Evolutionary conservation across 2,329 filamentous ascomycete species (phyloP), one percentile per base, ranked within the genome.

Genomic region (Pseudocercospora fijiensis): DNA sequence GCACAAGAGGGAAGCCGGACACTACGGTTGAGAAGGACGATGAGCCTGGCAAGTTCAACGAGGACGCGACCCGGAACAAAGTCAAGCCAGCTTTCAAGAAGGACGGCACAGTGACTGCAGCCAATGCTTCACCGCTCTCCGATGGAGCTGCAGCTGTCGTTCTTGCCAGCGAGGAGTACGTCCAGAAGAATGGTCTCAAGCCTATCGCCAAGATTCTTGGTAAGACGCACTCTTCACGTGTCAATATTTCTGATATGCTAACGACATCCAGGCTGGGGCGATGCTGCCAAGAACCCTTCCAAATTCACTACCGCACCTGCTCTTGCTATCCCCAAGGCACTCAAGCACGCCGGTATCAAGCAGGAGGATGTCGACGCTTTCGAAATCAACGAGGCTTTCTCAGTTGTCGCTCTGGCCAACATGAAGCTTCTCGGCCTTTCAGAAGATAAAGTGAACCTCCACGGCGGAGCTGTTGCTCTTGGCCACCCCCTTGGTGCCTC

Each of bases 351-450:
- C 66, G 90, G 91, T 67, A 81, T 99, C 67, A 85, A 87, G 62
- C 85, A 88, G 71, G 86, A 89, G 68, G 84, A 91, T 64, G 85
- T 99, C 63, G 94, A 98, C 75, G 95, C 88, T 72, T 99, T 95
- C 79, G 95, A 99, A 84, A 97, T 99, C 84, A 99, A 99, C 84
- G 95, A 99, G 84, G 95, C 95, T 47, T 99, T 99, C 84, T 95
- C 91, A 67, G 95, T 96, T 57, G 95, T 99, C 68, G 92, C 95
- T 43, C 85, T 99, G 58, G 93, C 95, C 70, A 99, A 99, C 84
- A 88, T 96, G 82, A 96, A 99, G 86, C 79, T 98, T 61, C 87
- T 99, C 45, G 85, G 84, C 66, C 81, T 99, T 62, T 83, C 84
- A 68, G 85, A 90, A 69, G 90, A 93, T 65, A 96, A 92, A 81